Evolutionary conservation across 495 filamentous ascomycete genomes (phyloP).

Genomic region (Rhizodiscina lignyota): DNA sequence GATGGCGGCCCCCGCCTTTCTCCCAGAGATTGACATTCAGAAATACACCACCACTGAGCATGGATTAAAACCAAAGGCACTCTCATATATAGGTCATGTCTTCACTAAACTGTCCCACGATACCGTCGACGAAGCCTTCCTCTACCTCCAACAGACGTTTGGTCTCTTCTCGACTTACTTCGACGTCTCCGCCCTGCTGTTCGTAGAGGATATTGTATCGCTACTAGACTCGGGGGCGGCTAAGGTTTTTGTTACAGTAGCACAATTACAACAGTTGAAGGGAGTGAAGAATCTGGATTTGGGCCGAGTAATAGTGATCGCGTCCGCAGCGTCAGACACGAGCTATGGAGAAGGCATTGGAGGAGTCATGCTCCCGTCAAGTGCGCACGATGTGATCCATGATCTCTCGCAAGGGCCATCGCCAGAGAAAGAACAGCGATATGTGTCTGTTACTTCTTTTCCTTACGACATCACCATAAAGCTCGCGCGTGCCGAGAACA

Average conservation of each 20-base stretch:
- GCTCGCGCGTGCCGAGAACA: constrained; percentile 10
- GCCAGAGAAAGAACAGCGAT: constrained; percentile 25
- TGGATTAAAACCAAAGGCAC: too few species aligned
- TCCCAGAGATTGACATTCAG: too few species aligned
- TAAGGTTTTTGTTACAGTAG: constrained; percentile 57
- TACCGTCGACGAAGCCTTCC: constrained; percentile 39
- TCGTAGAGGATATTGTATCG: constrained; percentile 52
- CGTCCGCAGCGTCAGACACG: constrained; percentile 18
- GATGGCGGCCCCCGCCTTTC: too few species aligned
- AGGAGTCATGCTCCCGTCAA: too few species aligned
- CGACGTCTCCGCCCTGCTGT: constrained; percentile 54
- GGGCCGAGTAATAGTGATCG: constrained; percentile 10
- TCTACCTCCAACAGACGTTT: constrained; percentile 53
- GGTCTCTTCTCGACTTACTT: constrained; percentile 53
- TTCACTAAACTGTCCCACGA: constrained; percentile 47
- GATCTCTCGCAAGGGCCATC: constrained; percentile 31
- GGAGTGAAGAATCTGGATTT: constrained; percentile 37
- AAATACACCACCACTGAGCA: too few species aligned
- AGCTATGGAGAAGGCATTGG: constrained; percentile 15
- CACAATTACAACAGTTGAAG: constrained; percentile 40
- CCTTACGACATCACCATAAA: constrained; percentile 19
- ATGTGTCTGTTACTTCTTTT: constrained; percentile 28
- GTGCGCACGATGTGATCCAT: too few species aligned
- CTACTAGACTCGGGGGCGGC: constrained; percentile 77
- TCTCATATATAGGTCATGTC: constrained; percentile 63